These are phyloP conservation scores for Komagataella pastoris DNA, from an alignment of 805 yeast species.

Conservation along the genomic window DNA sequence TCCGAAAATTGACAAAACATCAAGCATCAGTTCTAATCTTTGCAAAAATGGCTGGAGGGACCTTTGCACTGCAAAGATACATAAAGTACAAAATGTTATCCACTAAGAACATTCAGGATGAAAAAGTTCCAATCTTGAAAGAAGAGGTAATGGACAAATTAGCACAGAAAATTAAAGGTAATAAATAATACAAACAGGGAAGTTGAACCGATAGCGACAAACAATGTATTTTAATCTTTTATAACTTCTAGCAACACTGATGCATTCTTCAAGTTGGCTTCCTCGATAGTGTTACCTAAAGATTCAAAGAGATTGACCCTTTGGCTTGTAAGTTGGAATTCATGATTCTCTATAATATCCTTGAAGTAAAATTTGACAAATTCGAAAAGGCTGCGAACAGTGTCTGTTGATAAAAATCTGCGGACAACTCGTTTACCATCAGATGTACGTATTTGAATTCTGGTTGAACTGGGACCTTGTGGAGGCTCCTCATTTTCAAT, in stretches of 20 bases:
- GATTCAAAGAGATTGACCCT: slow-evolving; percentile 42
- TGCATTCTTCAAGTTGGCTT: slow-evolving; percentile 74
- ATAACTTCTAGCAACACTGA: slow-evolving; percentile 54
- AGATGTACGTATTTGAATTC: slow-evolving; percentile 81
- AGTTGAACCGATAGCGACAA: neutral
- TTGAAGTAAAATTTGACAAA: slow-evolving; percentile 49
- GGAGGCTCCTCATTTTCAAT: slow-evolving; percentile 50
- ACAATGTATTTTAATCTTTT: slow-evolving; percentile 8
- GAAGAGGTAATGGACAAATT: neutral
- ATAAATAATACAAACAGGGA: neutral
- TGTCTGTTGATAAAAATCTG: slow-evolving; percentile 45
- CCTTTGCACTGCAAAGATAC: slow-evolving; percentile 13
- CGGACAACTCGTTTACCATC: slow-evolving; percentile 77
- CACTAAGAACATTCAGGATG: slow-evolving; percentile 6
- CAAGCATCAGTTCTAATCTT: slow-evolving; percentile 17
- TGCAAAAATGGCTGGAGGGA: slow-evolving; percentile 15
- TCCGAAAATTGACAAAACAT: slow-evolving; percentile 9
- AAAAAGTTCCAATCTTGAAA: neutral
- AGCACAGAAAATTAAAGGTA: neutral
- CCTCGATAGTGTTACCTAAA: slow-evolving; percentile 46
- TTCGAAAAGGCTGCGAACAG: slow-evolving; percentile 47
- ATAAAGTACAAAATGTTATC: slow-evolving; percentile 11
- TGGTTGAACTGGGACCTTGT: slow-evolving; percentile 30
- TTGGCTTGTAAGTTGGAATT: slow-evolving; percentile 45
- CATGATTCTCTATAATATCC: slow-evolving; percentile 23